Evolutionary conservation across 1,284 basidiomycete genomes (phyloP).

Genomic region (Jaminaea rosea): DNA sequence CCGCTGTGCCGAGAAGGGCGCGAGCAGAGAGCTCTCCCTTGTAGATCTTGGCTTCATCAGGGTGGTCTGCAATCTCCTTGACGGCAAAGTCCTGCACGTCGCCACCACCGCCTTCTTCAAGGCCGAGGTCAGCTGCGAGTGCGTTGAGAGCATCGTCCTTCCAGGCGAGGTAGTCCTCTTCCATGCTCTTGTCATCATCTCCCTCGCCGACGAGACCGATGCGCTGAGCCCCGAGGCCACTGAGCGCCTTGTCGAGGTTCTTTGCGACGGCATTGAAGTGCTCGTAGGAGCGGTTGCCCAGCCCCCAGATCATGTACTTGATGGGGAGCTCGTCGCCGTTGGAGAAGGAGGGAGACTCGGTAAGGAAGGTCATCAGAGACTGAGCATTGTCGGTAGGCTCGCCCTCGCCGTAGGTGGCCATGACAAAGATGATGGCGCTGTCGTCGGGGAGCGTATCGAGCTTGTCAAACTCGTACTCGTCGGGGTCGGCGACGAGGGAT

Average conservation of each 20-base stretch:
- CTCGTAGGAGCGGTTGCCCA: conserved; percentile 75
- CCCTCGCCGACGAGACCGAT: conserved; percentile 90
- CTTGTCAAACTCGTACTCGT: conserved; percentile 81
- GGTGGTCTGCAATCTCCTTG: conserved; percentile 57
- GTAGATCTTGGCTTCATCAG: conserved; percentile 35
- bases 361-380: conserved; percentile 82
- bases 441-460: conserved; percentile 82
- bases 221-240: conserved; percentile 71
- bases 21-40: conserved; percentile 55
- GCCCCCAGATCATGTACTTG: conserved; percentile 88
- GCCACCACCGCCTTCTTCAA: conserved; percentile 91
- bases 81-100: conserved; percentile 92
- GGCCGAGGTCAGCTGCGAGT: conserved; percentile 68
- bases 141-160: conserved; percentile 94
- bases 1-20: conserved; percentile 68
- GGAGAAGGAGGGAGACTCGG: conserved; percentile 75
- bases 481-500: conserved; percentile 42
- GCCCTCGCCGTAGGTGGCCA: conserved; percentile 97
- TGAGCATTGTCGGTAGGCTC: conserved; percentile 99
- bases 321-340: conserved; percentile 73
- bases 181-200: conserved; percentile 98
- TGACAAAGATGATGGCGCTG: conserved; percentile 78
- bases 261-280: conserved; percentile 80
- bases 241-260: conserved; percentile 65
- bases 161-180: conserved; percentile 99